These are phyloP conservation scores for Nematodospora valgi DNA, from an alignment of 805 yeast species.

Conservation along the genomic window DNA sequence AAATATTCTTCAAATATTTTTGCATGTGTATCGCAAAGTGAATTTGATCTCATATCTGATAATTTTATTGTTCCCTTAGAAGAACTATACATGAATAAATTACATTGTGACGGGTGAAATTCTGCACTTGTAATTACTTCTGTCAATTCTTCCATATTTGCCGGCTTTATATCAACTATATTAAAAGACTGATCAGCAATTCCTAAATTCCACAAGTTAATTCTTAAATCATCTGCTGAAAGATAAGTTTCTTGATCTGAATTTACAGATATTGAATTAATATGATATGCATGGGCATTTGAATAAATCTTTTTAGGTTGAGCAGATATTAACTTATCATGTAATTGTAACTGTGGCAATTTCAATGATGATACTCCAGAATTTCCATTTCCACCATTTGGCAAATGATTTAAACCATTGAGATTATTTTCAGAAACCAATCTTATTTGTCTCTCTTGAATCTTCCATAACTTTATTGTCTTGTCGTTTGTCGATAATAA, in stretches of 20 bases:
- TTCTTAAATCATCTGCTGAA: conserved; percentile 89
- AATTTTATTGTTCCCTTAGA: conserved; percentile 94
- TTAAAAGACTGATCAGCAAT: conserved; percentile 94
- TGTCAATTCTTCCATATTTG: conserved; percentile 97
- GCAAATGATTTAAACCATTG: conserved; percentile 26
- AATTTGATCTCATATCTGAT: conserved; percentile 94
- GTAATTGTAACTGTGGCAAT: conserved; percentile 86
- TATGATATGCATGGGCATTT: conserved; percentile 98
- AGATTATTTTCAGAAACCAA: conserved; percentile 90
- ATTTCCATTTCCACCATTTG: conserved; percentile 10
- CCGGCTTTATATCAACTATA: conserved; percentile 96
- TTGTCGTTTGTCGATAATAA: conserved; percentile 92
- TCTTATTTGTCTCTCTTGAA: conserved; percentile 86
- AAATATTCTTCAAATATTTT: conserved; percentile 86
- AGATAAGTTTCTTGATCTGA: conserved; percentile 95
- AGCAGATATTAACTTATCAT: conserved; percentile 93
- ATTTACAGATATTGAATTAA: conserved; percentile 90
- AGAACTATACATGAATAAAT: conserved; percentile 90
- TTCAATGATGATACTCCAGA: conserved; percentile 46
- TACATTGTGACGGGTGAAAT: conserved; percentile 91
- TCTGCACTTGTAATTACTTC: conserved; percentile 97
- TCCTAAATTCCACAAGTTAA: conserved; percentile 92
- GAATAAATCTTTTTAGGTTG: conserved; percentile 88
- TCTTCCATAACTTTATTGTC: conserved; percentile 97
- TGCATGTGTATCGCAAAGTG: conserved; percentile 88